These are phyloP conservation scores for Protostelium mycophagum DNA, from an alignment of 78 protist species.

Conservation along the genomic window DNA sequence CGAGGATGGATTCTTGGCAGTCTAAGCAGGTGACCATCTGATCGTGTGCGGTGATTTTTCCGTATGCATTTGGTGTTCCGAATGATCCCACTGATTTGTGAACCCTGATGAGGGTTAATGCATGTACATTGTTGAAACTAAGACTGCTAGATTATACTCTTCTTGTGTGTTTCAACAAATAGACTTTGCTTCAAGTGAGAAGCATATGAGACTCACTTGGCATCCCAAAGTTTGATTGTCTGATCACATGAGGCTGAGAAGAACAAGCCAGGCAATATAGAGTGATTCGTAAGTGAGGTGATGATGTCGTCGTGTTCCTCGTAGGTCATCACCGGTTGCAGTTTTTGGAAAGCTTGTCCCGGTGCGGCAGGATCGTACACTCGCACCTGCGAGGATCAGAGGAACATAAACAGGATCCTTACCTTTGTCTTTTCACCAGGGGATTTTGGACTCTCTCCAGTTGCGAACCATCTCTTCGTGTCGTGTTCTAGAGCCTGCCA, in stretches of 20 bases:
- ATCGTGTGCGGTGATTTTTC: background rate
- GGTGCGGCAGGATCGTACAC: background rate
- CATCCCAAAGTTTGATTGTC: constrained; percentile 6
- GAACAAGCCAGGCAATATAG: background rate
- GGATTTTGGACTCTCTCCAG: background rate
- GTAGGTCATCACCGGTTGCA: background rate
- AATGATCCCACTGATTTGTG: background rate
- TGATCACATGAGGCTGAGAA: constrained; percentile 1
- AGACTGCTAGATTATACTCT: no score
- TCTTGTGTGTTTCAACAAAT: no score
- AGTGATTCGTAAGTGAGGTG: background rate
- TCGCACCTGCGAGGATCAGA: background rate
- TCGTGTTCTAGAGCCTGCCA: no score
- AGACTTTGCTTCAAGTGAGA: no score
- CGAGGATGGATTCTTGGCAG: background rate
- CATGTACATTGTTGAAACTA: no score
- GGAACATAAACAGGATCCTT: background rate
- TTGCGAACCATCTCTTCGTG: background rate
- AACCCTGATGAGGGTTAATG: background rate
- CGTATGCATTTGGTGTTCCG: background rate
- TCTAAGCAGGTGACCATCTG: constrained; percentile 3
- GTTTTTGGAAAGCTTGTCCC: background rate
- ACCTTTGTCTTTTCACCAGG: background rate
- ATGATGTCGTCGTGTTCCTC: constrained; percentile 5
- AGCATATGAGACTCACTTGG: no score